Evolutionary conservation across 2,329 filamentous ascomycete species (phyloP), one percentile per base, ranked within the genome.

Genomic region (Cladobotryum mycophilum): DNA sequence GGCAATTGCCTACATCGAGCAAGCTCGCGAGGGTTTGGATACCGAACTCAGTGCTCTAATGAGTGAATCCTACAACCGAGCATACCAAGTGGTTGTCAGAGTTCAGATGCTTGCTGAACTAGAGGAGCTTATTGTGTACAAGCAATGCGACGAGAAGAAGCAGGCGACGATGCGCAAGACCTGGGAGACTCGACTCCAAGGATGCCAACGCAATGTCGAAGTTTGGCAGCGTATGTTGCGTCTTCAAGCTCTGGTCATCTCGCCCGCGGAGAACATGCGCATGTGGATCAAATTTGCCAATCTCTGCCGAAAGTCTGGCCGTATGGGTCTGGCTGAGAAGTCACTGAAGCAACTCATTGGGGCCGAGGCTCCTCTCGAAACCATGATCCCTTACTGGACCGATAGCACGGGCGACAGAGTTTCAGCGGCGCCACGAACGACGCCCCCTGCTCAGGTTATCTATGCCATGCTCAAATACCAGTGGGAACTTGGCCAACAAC

Each of bases 241-340:
- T 64, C 84, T 99, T 33, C 84, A 93, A 53, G 88, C 90, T 17
- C 77, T 99, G 47, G 93, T 99, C 53, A 92, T 97, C 54, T 85
- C 85, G 1, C 92, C 95, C 0, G 82, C 82, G 34, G 91, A 99
- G 66, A 96, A 96, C 62, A 89, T 95, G 76, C 88, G 95, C 62
- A 99, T 99, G 90, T 96, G 91, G 84, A 97, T 99, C 75, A 99
- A 99, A 67, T 99, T 96, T 66, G 89, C 93, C 61, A 99, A 97
- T 61, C 81, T 99, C 5, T 99, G 95, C 69, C 88, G 95, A 61
- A 99, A 99, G 69, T 96, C 92, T 41, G 88, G 89, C 52, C 86
- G 93, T 30, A 91, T 92, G 78, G 92, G 93, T 9, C 80, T 99
- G 45, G 93, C 93, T 1, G 93, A 99, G 71, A 95, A 96, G 71